Conservation (phyloP, 768 basidiomycete genomes). For the Tephrocybe sp. region DNA sequence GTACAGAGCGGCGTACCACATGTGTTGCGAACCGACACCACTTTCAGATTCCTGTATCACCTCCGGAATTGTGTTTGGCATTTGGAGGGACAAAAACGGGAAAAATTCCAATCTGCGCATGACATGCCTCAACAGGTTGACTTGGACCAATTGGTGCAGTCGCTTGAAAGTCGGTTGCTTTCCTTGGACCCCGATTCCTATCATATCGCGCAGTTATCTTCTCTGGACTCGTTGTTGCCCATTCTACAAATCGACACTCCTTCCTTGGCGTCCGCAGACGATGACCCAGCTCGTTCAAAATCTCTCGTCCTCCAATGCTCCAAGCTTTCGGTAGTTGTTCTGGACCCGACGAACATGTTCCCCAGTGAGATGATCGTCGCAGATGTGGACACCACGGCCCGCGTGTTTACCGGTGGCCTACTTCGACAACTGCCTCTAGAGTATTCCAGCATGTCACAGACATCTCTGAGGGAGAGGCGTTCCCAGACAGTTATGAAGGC, state of each 20-base stretch:
- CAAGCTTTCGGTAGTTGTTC: conserved; percentile 29
- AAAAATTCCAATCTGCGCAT: conserved; percentile 7
- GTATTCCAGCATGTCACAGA: conserved; percentile 38
- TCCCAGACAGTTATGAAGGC: conserved; percentile 28
- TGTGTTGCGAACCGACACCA: conserved; percentile 59
- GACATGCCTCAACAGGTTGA: conserved; percentile 11
- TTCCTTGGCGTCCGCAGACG: neutral
- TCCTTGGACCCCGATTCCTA: conserved; percentile 44
- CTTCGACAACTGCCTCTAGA: conserved; percentile 16
- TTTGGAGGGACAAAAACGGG: conserved; percentile 28
- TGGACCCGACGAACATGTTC: conserved; percentile 29
- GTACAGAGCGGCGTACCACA: conserved; percentile 74
- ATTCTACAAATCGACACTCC: conserved; percentile 12
- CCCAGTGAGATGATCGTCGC: conserved; percentile 35
- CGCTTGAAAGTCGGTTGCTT: conserved; percentile 37
- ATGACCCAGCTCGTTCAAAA: conserved; percentile 4
- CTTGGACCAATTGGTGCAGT: conserved; percentile 29
- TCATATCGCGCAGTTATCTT: conserved; percentile 26
- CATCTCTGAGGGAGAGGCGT: conserved; percentile 38
- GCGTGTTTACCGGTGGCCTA: conserved; percentile 21
- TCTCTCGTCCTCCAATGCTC: conserved; percentile 26
- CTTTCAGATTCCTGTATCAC: conserved; percentile 78
- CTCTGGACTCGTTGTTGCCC: conserved; percentile 31
- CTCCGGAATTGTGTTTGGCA: conserved; percentile 64
- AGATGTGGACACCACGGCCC: conserved; percentile 27